These are phyloP conservation scores for Lachancea kluyveri DNA, from an alignment of 805 yeast species.

Conservation along the genomic window DNA sequence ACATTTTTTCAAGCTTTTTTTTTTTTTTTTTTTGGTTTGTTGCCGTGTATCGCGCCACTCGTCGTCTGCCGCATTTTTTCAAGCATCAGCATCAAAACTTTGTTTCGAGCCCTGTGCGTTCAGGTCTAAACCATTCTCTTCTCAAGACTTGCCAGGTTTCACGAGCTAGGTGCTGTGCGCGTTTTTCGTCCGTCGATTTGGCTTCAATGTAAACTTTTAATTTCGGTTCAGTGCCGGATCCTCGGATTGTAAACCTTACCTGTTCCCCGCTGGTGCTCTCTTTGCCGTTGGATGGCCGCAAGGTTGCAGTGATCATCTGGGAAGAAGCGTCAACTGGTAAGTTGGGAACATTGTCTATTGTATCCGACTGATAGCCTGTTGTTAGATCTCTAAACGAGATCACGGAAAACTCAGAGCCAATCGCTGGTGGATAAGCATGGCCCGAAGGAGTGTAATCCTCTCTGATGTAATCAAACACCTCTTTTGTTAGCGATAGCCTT, in stretches of 20 bases:
- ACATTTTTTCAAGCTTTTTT: not conserved
- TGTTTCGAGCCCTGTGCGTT: conserved; percentile 34
- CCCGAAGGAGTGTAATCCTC: conserved; percentile 17
- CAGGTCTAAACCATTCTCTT: conserved; percentile 67
- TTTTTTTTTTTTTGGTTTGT: conserved; percentile 8
- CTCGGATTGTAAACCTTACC: conserved; percentile 79
- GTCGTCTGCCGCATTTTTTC: too few species aligned
- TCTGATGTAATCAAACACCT: conserved; percentile 53
- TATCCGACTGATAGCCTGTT: conserved; percentile 67
- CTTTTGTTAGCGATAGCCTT: conserved; percentile 43
- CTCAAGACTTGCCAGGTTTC: conserved; percentile 60
- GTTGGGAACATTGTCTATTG: conserved; percentile 48
- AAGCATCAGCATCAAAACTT: conserved; percentile 5
- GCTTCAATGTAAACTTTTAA: conserved; percentile 90
- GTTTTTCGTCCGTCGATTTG: conserved; percentile 37
- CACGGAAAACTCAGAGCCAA: conserved; percentile 54
- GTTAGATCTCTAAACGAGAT: conserved; percentile 79
- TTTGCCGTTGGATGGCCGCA: conserved; percentile 25
- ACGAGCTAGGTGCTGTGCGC: conserved; percentile 48
- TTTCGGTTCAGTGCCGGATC: conserved; percentile 96
- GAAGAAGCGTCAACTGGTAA: conserved; percentile 68
- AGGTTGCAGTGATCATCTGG: conserved; percentile 77
- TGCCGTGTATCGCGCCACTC: not conserved
- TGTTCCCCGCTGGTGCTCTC: conserved; percentile 23
- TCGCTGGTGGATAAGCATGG: conserved; percentile 35